Evolutionary conservation across 2,329 filamentous ascomycete genomes (phyloP).

Genomic region (Claviceps capensis): DNA sequence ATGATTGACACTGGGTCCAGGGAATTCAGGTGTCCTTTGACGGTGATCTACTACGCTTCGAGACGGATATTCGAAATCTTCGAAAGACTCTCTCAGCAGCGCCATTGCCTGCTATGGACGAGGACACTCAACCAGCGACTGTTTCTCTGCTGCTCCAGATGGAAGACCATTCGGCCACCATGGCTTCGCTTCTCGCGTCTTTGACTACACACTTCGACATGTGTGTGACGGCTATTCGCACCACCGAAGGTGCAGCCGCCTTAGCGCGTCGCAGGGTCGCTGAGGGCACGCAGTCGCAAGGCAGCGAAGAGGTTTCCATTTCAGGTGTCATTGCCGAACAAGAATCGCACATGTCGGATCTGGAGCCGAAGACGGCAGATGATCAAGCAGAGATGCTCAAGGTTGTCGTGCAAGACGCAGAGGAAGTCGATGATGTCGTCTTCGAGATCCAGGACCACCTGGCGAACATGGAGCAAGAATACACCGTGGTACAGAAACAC

Average conservation of each 20-base stretch:
- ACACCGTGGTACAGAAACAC: conserved; percentile 48
- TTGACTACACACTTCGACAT: conserved; percentile 84
- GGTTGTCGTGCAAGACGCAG: conserved; percentile 61
- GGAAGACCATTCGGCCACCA: conserved; percentile 62
- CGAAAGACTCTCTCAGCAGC: conserved; percentile 40
- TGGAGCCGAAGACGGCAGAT: conserved; percentile 59
- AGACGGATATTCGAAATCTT: conserved; percentile 56
- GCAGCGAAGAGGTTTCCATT: conserved; percentile 41
- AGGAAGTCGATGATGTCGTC: conserved; percentile 52
- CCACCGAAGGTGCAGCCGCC: conserved; percentile 69
- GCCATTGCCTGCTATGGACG: conserved; percentile 18
- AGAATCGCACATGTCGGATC: conserved; percentile 32
- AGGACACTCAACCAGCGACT: conserved; percentile 26
- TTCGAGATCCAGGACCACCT: conserved; percentile 61
- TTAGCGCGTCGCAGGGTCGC: conserved; percentile 55
- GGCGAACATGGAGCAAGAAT: conserved; percentile 61
- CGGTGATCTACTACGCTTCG: conserved; percentile 59
- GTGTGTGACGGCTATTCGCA: conserved; percentile 80
- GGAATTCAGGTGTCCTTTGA: conserved; percentile 60
- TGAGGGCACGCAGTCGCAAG: conserved; percentile 40
- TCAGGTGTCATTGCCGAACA: conserved; percentile 52
- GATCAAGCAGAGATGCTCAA: conserved; percentile 74
- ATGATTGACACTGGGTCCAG: conserved; percentile 18
- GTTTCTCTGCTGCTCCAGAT: conserved; percentile 45
- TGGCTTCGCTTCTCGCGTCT: conserved; percentile 68